Evolutionary conservation across 2,329 filamentous ascomycete species (phyloP).

Genomic region (Apiospora kogelbergensis): DNA sequence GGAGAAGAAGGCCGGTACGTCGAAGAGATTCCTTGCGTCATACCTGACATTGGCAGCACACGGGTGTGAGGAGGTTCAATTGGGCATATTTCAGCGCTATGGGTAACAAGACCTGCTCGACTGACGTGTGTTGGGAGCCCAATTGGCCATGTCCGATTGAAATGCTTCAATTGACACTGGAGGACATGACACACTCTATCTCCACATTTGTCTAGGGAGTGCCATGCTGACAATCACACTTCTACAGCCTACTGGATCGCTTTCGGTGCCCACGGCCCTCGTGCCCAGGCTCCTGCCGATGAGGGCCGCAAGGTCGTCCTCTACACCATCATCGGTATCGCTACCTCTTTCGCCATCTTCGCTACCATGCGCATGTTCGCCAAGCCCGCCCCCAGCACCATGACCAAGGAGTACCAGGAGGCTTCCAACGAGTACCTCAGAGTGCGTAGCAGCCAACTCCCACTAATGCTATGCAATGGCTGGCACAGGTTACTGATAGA

Average conservation of each 20-base stretch:
- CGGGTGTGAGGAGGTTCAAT: neutral
- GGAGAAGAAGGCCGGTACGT: slow-evolving; percentile 99
- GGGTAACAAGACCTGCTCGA: neutral
- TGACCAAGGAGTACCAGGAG: slow-evolving; percentile 98
- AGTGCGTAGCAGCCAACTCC: slow-evolving; percentile 53
- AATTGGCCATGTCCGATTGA: slow-evolving; percentile 1
- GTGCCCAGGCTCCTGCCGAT: slow-evolving; percentile 77
- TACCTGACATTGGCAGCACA: neutral
- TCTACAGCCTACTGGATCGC: slow-evolving; percentile 94
- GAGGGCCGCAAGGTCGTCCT: slow-evolving; percentile 78
- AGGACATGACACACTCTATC: neutral
- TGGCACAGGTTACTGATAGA: neutral
- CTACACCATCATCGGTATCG: slow-evolving; percentile 69
- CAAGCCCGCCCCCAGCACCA: slow-evolving; percentile 73
- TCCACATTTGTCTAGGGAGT: neutral
- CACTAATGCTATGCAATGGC: no score
- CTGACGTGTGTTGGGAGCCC: neutral
- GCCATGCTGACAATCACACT: slow-evolving; percentile 19
- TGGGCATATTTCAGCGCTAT: neutral
- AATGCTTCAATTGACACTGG: neutral
- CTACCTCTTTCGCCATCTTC: slow-evolving; percentile 71
- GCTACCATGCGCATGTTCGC: slow-evolving; percentile 69
- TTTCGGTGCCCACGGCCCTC: slow-evolving; percentile 94
- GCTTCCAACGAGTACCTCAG: slow-evolving; percentile 90
- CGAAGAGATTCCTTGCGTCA: slow-evolving; percentile 11